phyloP scores from a whole-genome alignment of 345 rosid species.

The Hibiscus mutabilis region DNA sequence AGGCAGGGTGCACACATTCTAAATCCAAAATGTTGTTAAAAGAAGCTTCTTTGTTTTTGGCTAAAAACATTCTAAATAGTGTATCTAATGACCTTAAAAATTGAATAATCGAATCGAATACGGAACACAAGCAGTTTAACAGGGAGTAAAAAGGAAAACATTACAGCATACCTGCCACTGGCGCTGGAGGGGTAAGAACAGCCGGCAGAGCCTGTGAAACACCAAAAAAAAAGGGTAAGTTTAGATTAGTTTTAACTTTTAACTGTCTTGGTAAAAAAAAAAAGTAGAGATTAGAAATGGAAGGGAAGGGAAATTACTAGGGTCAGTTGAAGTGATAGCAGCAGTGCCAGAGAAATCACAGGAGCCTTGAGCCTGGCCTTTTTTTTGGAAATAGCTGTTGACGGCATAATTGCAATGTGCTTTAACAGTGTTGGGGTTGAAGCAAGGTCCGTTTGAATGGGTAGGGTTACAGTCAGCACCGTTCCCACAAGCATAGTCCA shows the following conservation, averaged over 20 bases:
- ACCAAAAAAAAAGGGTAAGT: background rate
- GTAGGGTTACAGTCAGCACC: slow-evolving; percentile 86
- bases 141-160: background rate
- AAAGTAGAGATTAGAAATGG: background rate
- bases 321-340: slow-evolving; percentile 36
- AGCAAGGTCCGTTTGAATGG: slow-evolving; percentile 56
- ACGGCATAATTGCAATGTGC: slow-evolving; percentile 47
- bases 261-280: background rate
- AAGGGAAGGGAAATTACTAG: slow-evolving; percentile 35
- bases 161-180: slow-evolving; percentile 31
- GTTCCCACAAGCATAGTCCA: slow-evolving; percentile 93
- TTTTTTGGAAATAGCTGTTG: slow-evolving; percentile 82
- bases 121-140: background rate
- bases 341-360: slow-evolving; percentile 48
- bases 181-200: slow-evolving; percentile 44
- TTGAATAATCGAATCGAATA: background rate
- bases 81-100: background rate
- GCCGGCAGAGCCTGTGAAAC: slow-evolving; percentile 33
- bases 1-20: no score
- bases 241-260: background rate
- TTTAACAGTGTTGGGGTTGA: slow-evolving; percentile 61
- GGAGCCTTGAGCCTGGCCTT: slow-evolving; percentile 59
- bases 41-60: background rate
- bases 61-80: background rate
- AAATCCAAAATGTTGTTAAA: background rate